Percentiles rank a stretch among this genome's conserved stretches.
These are phyloP conservation scores for Aspergillus tanneri DNA, from an alignment of 2,329 filamentous ascomycete species.

Conservation along the genomic window DNA sequence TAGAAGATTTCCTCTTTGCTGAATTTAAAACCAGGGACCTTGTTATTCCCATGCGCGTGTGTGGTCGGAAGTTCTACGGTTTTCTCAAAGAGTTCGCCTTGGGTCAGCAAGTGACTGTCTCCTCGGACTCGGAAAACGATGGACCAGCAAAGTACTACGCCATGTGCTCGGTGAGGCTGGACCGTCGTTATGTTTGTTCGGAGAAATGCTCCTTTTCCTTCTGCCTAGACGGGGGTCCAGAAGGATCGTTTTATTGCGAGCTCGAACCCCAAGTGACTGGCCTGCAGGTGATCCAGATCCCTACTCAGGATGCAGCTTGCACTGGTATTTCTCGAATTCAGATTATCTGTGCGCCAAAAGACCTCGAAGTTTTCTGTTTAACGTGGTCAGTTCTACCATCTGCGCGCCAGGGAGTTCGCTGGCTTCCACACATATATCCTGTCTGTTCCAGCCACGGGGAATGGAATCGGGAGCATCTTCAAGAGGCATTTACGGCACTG, in stretches of 20 bases:
- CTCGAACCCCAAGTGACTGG: constrained; percentile 12
- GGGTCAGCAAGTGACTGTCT: constrained; percentile 24
- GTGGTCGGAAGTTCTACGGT: constrained; percentile 28
- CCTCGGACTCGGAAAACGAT: constrained; percentile 3
- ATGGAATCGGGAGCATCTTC: constrained; percentile 12
- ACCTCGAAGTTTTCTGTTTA: constrained; percentile 26
- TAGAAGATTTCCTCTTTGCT: constrained; percentile 32
- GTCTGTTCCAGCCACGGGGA: constrained; percentile 9
- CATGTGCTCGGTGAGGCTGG: constrained; percentile 29
- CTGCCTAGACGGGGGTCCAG: constrained; percentile 31
- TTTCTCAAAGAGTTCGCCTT: constrained; percentile 32
- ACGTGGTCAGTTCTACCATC: constrained; percentile 25
- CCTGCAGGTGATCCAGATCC: constrained; percentile 23
- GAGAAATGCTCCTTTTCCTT: constrained; percentile 32
- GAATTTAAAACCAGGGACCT: constrained; percentile 29
- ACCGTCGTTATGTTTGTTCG: constrained; percentile 31
- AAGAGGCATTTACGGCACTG: constrained; percentile 9
- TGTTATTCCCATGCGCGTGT: constrained; percentile 29
- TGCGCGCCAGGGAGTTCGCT: constrained; percentile 14
- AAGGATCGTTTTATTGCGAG: constrained; percentile 23
- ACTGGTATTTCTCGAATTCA: constrained; percentile 23
- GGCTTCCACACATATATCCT: constrained; percentile 30
- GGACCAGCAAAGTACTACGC: constrained; percentile 27
- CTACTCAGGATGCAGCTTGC: neutral
- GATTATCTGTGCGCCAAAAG: constrained; percentile 25